Base-by-base conservation (phyloP, 2,329 filamentous ascomycete species). In the Sclerotiophoma versabilis region DNA sequence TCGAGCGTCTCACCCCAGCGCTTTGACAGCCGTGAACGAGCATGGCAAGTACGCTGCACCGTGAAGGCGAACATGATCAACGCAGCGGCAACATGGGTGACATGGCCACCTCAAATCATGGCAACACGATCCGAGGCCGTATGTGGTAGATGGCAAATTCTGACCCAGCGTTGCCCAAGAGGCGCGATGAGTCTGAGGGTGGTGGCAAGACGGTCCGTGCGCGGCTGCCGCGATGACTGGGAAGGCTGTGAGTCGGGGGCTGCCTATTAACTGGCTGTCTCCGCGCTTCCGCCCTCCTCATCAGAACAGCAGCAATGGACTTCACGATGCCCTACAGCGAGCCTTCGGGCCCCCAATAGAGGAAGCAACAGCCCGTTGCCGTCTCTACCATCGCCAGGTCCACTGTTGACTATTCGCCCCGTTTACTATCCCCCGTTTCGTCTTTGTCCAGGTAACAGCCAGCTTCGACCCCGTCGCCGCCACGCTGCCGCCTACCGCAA, bases 231-330 rank as follows among this genome's bases (percentile, higher is more conserved):
- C 57, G 56, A 65, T 66, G 65, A 65, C 63, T 68, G 65, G 47
- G 50, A 54, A 57, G 57, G 59, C 48, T 60, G 57, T 59, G 45
- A 44, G 48, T 55, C 49, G 59, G 63, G 60, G 44, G 51, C 45
- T 65, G 60, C 62, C 64, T 68, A 66, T 66, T 66, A 66, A 60
- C 64, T 68, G 60, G 60, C 65, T 55, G 60, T 59, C 34, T 57
- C 62, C 64, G 62, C 64, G 63, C 61, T 66, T 60, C 60, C 56
- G 57, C 60, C 42, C 62, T 53, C 59, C 59, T 55, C 64, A 60
- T 60, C 64, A 65, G 63, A 58, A 65, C 61, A 68, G 64, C 58
- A 73, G 62, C 60, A 62, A 73, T 73, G 70, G 62, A 69, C 62
- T 64, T 66, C 61, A 69, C 68, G 57, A 72, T 66, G 63, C 60